Percentiles rank a stretch among this genome's conserved stretches.
phyloP scores from a whole-genome alignment of 2,329 filamentous ascomycete genomes.

The Colletotrichum truncatum region DNA sequence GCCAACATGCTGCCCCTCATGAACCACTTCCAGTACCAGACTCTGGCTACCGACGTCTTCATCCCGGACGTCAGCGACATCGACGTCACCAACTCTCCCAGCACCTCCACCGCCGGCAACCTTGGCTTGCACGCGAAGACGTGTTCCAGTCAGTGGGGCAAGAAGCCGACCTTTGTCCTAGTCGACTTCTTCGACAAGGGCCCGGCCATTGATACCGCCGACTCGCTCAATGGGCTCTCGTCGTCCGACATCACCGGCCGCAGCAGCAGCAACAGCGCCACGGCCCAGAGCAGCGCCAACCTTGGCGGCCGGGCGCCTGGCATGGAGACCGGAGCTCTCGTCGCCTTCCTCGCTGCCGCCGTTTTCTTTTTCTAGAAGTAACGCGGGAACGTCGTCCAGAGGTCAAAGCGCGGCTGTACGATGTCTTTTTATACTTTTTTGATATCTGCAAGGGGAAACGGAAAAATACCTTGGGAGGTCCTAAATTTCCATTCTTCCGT shows the following conservation, averaged over 20 bases:
- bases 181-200: slow-evolving; percentile 85
- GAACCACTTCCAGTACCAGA: slow-evolving; percentile 82
- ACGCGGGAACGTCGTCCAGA: neutral
- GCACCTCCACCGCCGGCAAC: slow-evolving; percentile 60
- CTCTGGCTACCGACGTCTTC: slow-evolving; percentile 61
- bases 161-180: slow-evolving; percentile 75
- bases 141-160: slow-evolving; percentile 68
- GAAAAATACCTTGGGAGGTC: neutral
- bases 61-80: slow-evolving; percentile 70
- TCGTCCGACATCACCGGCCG: slow-evolving; percentile 46
- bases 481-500: neutral
- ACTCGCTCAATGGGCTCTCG: slow-evolving; percentile 69
- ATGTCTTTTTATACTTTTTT: neutral
- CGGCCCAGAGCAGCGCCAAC: slow-evolving; percentile 24
- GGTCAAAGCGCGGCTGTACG: neutral
- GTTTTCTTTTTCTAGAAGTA: slow-evolving; percentile 45
- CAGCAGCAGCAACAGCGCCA: slow-evolving; percentile 33
- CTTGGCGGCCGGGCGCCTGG: slow-evolving; percentile 27
- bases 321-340: slow-evolving; percentile 48
- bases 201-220: slow-evolving; percentile 74
- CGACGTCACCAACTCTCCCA: slow-evolving; percentile 71
- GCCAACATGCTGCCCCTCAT: slow-evolving; percentile 74
- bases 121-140: slow-evolving; percentile 61
- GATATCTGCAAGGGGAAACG: neutral
- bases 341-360: slow-evolving; percentile 53